Percentiles rank a stretch among this genome's conserved stretches.
Conservation (phyloP, 1,284 basidiomycete genomes). For the Mycena sp. region DNA sequence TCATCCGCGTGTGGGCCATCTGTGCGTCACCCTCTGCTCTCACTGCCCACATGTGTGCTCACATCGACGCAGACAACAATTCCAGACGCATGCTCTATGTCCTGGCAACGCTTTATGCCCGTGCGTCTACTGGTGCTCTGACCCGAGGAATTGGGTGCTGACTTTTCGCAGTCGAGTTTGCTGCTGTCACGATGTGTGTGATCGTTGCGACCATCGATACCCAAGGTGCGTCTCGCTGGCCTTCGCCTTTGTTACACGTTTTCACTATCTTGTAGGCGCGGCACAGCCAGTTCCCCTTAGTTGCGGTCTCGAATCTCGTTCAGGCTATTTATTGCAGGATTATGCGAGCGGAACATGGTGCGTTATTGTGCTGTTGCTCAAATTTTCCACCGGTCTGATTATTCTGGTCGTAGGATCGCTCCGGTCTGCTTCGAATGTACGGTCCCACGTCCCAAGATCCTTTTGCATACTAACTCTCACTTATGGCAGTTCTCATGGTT, state of each 20-base stretch:
- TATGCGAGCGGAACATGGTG: constrained; percentile 25
- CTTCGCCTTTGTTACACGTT: too few relatives aligned
- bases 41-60: too few relatives aligned
- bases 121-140: not conserved
- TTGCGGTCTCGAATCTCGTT: constrained; percentile 13
- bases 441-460: not conserved
- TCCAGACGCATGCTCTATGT: constrained; percentile 9
- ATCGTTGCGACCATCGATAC: not conserved
- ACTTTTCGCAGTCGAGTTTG: not conserved
- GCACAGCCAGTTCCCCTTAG: constrained; percentile 22
- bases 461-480: not conserved
- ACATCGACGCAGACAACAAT: constrained; percentile 15
- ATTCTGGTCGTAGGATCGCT: constrained; percentile 10
- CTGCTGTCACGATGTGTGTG: not conserved
- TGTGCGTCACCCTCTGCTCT: too few relatives aligned
- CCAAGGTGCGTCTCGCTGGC: not conserved
- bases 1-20: constrained; percentile 26
- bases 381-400: not conserved
- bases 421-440: constrained; percentile 28
- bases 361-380: not conserved
- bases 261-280: not conserved
- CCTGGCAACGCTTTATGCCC: not conserved
- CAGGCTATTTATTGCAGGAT: not conserved
- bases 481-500: constrained; percentile 13
- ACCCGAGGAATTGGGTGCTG: not conserved